These are phyloP conservation scores for Lachnellula arida DNA, from an alignment of 2,329 filamentous ascomycete species.

Conservation along the genomic window DNA sequence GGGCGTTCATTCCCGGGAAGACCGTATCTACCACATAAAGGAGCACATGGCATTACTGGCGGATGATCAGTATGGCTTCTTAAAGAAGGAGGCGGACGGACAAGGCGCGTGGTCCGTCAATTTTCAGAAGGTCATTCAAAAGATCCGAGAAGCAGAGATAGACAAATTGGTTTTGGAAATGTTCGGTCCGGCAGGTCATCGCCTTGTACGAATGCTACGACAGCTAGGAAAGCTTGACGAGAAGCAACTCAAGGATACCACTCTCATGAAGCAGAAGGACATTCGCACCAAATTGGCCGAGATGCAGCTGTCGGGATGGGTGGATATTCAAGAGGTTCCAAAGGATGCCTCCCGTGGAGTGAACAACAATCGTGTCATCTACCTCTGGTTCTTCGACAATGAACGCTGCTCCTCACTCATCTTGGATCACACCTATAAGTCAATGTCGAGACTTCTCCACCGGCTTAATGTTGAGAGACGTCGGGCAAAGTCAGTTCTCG, in stretches of 20 bases:
- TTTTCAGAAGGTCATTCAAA: constrained; percentile 66
- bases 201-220: constrained; percentile 78
- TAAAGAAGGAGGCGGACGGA: constrained; percentile 59
- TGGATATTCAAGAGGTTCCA: constrained; percentile 92
- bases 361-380: constrained; percentile 77
- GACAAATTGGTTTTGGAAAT: constrained; percentile 75
- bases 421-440: constrained; percentile 80
- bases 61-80: constrained; percentile 64
- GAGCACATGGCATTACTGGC: constrained; percentile 70
- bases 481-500: constrained; percentile 66
- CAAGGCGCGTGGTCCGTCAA: constrained; percentile 79
- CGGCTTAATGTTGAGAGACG: constrained; percentile 72
- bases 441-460: constrained; percentile 80
- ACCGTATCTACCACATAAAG: constrained; percentile 56
- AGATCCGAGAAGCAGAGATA: constrained; percentile 71
- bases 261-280: constrained; percentile 79
- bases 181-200: constrained; percentile 71
- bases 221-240: constrained; percentile 93
- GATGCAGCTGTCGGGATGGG: constrained; percentile 80
- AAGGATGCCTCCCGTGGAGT: constrained; percentile 68
- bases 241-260: constrained; percentile 75
- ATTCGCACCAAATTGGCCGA: constrained; percentile 79
- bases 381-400: constrained; percentile 86
- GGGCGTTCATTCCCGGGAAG: constrained; percentile 25
- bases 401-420: constrained; percentile 66